phyloP scores from a whole-genome alignment of 257 asterid species.

The Haberlea rhodopensis region DNA sequence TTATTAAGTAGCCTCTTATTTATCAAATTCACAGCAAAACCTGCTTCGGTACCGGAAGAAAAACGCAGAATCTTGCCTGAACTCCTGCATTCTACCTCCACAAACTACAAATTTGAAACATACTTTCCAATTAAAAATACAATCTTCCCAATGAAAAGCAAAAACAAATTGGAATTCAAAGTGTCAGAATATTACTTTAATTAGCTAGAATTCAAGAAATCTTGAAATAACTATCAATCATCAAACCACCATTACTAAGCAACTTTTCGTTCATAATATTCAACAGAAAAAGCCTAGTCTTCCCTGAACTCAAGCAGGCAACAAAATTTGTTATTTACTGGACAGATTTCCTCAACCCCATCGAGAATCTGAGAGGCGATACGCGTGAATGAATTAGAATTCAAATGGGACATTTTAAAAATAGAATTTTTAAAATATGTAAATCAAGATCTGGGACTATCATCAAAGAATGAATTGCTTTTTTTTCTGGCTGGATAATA shows the following conservation, averaged over 20 bases:
- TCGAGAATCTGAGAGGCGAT: neutral
- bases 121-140: neutral
- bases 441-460: neutral
- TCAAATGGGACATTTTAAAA: neutral
- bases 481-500: slow-evolving; percentile 1
- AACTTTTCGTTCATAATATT: neutral
- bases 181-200: neutral
- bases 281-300: neutral
- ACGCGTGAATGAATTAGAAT: neutral
- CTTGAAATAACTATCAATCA: neutral
- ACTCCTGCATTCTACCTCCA: slow-evolving; percentile 75
- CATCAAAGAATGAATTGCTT: neutral
- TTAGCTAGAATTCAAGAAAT: neutral
- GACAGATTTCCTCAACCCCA: neutral
- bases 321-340: neutral
- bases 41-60: slow-evolving; percentile 72
- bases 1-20: slow-evolving; percentile 41
- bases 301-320: neutral
- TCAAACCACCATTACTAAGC: neutral
- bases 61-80: slow-evolving; percentile 78
- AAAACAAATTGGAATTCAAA: neutral
- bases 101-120: slow-evolving; percentile 40
- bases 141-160: neutral
- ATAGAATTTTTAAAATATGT: too few relatives aligned
- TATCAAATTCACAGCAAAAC: slow-evolving; percentile 66